phyloP scores from a whole-genome alignment of 139 green algal genomes.

The Astrephomene gubernaculifera region DNA sequence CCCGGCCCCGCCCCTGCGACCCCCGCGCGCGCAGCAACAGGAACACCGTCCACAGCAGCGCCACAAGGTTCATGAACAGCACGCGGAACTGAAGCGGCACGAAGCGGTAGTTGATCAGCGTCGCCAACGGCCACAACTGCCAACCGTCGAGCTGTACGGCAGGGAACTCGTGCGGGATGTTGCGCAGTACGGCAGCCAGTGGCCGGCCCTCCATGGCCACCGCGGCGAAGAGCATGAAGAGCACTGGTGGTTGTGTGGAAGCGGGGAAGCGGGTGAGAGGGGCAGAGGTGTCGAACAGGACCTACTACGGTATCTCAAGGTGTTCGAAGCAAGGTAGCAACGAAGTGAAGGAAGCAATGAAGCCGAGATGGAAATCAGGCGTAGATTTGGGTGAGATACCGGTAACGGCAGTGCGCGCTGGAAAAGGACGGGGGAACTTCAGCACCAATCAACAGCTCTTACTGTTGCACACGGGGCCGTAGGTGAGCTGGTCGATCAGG shows the following conservation, averaged over 20 bases:
- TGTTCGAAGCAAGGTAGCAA: too few species aligned
- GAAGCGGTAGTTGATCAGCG: slow-evolving; percentile 82
- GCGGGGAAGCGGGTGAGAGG: background rate
- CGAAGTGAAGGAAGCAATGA: too few species aligned
- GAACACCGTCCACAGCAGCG: slow-evolving; percentile 68
- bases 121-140: slow-evolving; percentile 75
- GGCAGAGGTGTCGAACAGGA: too few species aligned
- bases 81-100: slow-evolving; percentile 79
- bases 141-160: slow-evolving; percentile 70
- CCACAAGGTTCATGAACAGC: slow-evolving; percentile 78
- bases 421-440: too few species aligned
- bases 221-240: slow-evolving; percentile 59
- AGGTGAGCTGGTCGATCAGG: slow-evolving; percentile 78
- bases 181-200: slow-evolving; percentile 1
- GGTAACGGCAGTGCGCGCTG: too few species aligned
- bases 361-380: too few species aligned
- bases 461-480: slow-evolving; percentile 79
- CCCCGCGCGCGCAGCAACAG: slow-evolving; percentile 35
- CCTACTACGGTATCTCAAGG: too few species aligned
- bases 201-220: slow-evolving; percentile 49
- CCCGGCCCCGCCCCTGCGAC: too few species aligned
- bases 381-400: too few species aligned
- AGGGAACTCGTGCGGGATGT: slow-evolving; percentile 62
- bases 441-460: background rate
- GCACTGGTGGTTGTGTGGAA: background rate